Evolutionary conservation across 495 filamentous ascomycete species (phyloP).

Genomic region (Saxophila tyrrhenica): DNA sequence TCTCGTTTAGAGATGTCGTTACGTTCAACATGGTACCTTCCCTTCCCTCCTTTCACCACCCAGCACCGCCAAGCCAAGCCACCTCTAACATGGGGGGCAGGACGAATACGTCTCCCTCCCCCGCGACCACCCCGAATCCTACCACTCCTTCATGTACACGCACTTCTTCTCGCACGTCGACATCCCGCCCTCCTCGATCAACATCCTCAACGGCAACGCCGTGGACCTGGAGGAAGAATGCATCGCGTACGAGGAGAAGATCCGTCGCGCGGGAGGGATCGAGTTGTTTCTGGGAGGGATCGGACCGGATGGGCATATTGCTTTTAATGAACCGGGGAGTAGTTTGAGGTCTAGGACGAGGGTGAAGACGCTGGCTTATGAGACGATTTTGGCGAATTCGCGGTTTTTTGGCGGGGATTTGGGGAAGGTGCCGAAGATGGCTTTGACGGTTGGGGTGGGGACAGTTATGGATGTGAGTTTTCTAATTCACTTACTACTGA

Average conservation of each 20-base stretch:
- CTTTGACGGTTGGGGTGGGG: constrained; percentile 77
- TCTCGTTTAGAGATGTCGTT: constrained; percentile 78
- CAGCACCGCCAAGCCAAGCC: neutral
- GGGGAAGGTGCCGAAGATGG: constrained; percentile 65
- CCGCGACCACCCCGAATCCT: constrained; percentile 69
- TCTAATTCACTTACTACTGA: neutral
- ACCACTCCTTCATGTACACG: constrained; percentile 86
- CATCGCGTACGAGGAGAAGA: constrained; percentile 65
- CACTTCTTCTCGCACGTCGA: constrained; percentile 85
- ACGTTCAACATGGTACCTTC: constrained; percentile 79
- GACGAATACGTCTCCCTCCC: constrained; percentile 81
- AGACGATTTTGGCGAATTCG: constrained; percentile 76
- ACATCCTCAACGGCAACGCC: constrained; percentile 79
- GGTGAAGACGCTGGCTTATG: constrained; percentile 78
- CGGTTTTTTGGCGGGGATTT: constrained; percentile 71
- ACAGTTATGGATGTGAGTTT: constrained; percentile 57
- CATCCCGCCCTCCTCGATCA: constrained; percentile 64
- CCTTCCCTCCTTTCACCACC: neutral
- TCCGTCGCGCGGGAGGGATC: constrained; percentile 63
- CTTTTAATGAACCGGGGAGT: constrained; percentile 82
- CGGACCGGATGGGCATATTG: constrained; percentile 77
- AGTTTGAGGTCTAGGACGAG: constrained; percentile 67
- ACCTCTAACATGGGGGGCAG: constrained; percentile 29
- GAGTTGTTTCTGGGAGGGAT: constrained; percentile 80
- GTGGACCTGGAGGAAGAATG: constrained; percentile 66